Evolutionary conservation across 371 early-diverging fungal genomes (phyloP), one percentile per base, ranked within the genome.

Genomic region (Batkoa obscura): DNA sequence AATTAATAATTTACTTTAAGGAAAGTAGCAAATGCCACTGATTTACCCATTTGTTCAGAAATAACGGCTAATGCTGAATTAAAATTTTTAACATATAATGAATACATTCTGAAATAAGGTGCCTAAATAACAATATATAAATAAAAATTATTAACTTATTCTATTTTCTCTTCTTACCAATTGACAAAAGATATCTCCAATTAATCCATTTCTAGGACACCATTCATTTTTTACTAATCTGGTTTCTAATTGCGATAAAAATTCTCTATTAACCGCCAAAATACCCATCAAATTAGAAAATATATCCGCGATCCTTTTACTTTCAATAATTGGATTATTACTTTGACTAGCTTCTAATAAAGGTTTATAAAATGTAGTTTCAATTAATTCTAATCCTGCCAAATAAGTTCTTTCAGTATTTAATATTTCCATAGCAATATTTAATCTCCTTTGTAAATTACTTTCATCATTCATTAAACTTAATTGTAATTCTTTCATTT

Each of bases 401-500:
- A 88, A 82, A 60, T 88, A 88, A 1, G 86, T 81, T 55, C 72
- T 50, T 61, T 88, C 88, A 0, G 88, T 86, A 43, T 68, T 61
- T 38, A 88, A 61, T 9, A 88, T 80, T 64, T 88, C 88, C 15
- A 70, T 67, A 2, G 77, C 72, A 50, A 86, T 72, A 49, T 70
- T 68, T 50, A 68, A 64, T 13, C 84, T 61, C 46, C 68, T 67
- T 39, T 61, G 60, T 36, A 57, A 34, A n/a, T n/a, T n/a, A n/a
- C n/a, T n/a, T n/a, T n/a, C n/a, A 39, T 39, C 41, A 39, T 5
- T 13, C 13, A 13, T 5, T 13, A 39, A 13, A 5, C 8, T 5
- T 8, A 13, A 13, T 13, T 39, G 8, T 8, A 8, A 5, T 39
- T 39, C 41, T 8, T 5, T 13, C 13, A 13, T 8, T 39, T 39